Evolutionary conservation across 176 grass and related monocot genomes (phyloP).

Genomic region (Aegilops bicornis): DNA sequence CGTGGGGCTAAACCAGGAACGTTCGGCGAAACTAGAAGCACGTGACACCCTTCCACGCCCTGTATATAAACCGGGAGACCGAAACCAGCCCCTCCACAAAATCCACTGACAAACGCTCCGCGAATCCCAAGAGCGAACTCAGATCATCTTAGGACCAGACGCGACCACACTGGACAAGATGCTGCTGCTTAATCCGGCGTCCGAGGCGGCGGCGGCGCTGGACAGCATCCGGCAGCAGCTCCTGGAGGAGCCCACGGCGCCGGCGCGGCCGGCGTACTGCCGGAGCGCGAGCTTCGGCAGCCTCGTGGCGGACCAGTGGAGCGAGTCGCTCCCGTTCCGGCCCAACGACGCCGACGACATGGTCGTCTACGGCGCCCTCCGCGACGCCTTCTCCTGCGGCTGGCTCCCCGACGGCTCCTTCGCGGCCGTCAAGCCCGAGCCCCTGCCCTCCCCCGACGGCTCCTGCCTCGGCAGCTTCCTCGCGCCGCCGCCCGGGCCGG

Average conservation of each 20-base stretch:
- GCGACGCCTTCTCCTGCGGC: constrained; percentile 64
- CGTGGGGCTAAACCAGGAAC: constrained; percentile 54
- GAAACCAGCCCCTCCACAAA: not conserved
- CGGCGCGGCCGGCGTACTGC: constrained; percentile 44
- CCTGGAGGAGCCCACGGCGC: constrained; percentile 45
- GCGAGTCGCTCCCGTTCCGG: constrained; percentile 74
- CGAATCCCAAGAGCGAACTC: not conserved
- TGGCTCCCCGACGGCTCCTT: constrained; percentile 72
- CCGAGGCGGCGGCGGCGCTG: constrained; percentile 28
- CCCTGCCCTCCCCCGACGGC: constrained; percentile 22
- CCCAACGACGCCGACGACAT: constrained; percentile 91
- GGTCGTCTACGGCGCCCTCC: constrained; percentile 69
- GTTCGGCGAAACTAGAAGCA: constrained; percentile 49
- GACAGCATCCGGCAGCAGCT: constrained; percentile 58
- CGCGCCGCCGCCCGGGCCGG: not conserved
- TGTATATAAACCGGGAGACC: constrained; percentile 42
- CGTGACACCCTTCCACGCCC: not conserved
- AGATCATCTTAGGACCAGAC: not conserved
- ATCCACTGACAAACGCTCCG: not conserved
- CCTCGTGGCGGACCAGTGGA: constrained; percentile 80
- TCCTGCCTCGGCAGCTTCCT: constrained; percentile 19
- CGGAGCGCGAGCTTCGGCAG: constrained; percentile 74
- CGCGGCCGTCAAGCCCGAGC: constrained; percentile 53
- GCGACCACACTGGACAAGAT: not conserved
- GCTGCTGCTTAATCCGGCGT: constrained; percentile 15